These are phyloP conservation scores for Castanopsis chinensis DNA, from an alignment of 306 rosid species.

Conservation along the genomic window DNA sequence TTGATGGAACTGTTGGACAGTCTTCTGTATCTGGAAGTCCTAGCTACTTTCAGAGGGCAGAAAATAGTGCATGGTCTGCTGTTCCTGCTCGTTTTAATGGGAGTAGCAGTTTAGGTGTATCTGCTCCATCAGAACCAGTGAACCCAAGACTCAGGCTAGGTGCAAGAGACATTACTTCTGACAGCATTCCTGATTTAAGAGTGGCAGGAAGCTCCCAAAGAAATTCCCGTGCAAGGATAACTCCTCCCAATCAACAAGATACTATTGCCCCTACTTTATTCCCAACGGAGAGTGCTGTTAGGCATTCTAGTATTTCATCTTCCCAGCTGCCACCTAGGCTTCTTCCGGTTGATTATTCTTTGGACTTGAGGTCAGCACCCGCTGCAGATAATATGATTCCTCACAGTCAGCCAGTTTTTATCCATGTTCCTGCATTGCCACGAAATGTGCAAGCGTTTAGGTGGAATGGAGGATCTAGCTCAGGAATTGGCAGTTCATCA, in stretches of 20 bases:
- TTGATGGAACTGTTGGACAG: constrained; percentile 67
- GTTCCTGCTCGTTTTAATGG: constrained; percentile 49
- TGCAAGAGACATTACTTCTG: constrained; percentile 49
- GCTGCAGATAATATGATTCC: constrained; percentile 50
- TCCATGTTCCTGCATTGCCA: constrained; percentile 58
- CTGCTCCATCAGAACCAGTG: constrained; percentile 53
- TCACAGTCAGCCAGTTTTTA: constrained; percentile 56
- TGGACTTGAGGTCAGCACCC: constrained; percentile 58
- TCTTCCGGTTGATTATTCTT: constrained; percentile 50
- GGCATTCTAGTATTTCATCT: constrained; percentile 55
- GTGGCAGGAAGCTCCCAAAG: constrained; percentile 53
- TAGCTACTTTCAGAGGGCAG: constrained; percentile 63
- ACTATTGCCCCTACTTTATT: constrained; percentile 38
- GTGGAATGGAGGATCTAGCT: constrained; percentile 68
- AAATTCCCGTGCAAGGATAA: constrained; percentile 69
- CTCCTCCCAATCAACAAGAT: constrained; percentile 60
- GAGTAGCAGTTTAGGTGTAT: constrained; percentile 38
- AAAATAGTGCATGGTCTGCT: constrained; percentile 50
- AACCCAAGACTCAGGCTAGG: constrained; percentile 51
- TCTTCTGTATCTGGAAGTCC: constrained; percentile 72
- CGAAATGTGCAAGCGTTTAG: constrained; percentile 64
- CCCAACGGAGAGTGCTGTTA: constrained; percentile 46
- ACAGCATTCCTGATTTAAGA: constrained; percentile 44
- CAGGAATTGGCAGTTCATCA: constrained; percentile 53
- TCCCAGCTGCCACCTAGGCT: constrained; percentile 48